Evolutionary conservation across 2,329 filamentous ascomycete species (phyloP).

Genomic region (Ceratocystis papillata): DNA sequence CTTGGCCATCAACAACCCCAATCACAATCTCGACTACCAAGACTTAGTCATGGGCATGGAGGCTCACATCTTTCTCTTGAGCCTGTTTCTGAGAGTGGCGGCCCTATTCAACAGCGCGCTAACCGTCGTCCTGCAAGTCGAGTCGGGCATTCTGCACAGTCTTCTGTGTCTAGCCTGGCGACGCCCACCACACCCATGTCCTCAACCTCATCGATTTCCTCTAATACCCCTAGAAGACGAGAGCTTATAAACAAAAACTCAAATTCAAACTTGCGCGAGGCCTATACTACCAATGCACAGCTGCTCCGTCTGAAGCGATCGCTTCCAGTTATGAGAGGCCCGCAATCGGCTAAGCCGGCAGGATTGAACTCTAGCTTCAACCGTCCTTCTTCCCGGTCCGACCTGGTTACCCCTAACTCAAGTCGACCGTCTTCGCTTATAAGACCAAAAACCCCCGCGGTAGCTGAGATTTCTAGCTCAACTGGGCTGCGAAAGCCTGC

Average conservation of each 20-base stretch:
- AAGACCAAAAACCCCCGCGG: slow-evolving; percentile 62
- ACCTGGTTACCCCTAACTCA: slow-evolving; percentile 13
- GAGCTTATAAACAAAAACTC: slow-evolving; percentile 48
- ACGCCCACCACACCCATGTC: slow-evolving; percentile 48
- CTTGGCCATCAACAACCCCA: slow-evolving; percentile 30
- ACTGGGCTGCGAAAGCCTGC: slow-evolving; percentile 42
- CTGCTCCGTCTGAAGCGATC: slow-evolving; percentile 56
- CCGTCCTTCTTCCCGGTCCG: slow-evolving; percentile 37
- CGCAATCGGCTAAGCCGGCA: slow-evolving; percentile 40
- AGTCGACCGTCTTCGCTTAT: slow-evolving; percentile 30
- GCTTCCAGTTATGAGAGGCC: slow-evolving; percentile 45
- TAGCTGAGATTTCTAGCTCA: slow-evolving; percentile 35
- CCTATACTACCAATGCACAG: slow-evolving; percentile 56
- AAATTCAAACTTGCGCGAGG: slow-evolving; percentile 41
- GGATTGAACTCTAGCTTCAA: slow-evolving; percentile 42
- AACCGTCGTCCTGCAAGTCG: slow-evolving; percentile 56
- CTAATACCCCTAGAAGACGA: slow-evolving; percentile 47
- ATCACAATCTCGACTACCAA: slow-evolving; percentile 59
- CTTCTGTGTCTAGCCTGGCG: slow-evolving; percentile 54
- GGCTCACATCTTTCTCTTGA: slow-evolving; percentile 69
- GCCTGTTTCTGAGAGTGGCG: slow-evolving; percentile 82
- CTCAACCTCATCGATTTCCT: slow-evolving; percentile 40
- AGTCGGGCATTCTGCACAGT: slow-evolving; percentile 57
- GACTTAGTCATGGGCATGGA: slow-evolving; percentile 53
- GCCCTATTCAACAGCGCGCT: slow-evolving; percentile 47